Base-by-base conservation (phyloP, 768 basidiomycete genomes). In the Mycena pura region DNA sequence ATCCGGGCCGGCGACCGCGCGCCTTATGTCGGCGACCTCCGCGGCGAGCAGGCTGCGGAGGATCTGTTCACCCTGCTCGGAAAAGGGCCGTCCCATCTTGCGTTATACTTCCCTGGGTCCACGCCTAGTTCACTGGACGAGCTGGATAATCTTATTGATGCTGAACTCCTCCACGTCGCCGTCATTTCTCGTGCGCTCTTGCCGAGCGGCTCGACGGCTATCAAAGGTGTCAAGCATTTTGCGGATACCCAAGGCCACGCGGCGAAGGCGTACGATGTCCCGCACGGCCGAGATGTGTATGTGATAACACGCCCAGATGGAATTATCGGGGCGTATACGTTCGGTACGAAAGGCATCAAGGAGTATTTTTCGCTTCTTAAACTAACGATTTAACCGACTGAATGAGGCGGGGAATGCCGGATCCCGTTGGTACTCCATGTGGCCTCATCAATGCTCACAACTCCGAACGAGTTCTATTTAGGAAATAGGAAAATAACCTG, bases 271-370 rank as follows among this genome's bases (percentile, higher is more conserved):
- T 60, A 60, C 22, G 59, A 51, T 39, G 27, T 52, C 24, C 2
- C 1, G 10, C 2, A 8, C 5, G 31, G 39, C n/a, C 22, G 25
- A 17, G 44, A 45, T 13, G 36, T 53, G 13, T 60, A 15, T 14
- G 45, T 60, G 32, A 25, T 47, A 11, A n/a, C 54, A 6, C 59
- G 59, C 27, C 59, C 59, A 10, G 59, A 60, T 47, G 51, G 50
- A 4, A 28, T 60, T 5, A 32, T 60, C 36, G 59, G 59, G n/a
- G 59, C 59, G 13, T 60, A 60, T 14, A 22, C 39, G 4, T 59
- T 59, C 24, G 17, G 39, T 19, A 45, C 40, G 2, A n/a, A 39
- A 6, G 57, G 57, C 15, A 28, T 59, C 8, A 14, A 32, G 8
- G 28, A 27, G 7, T 59, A 59, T 36, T 59, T 59, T 29, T 34